Base-by-base conservation (phyloP, 495 filamentous ascomycete genomes). In the Penicillium macrosclerotiorum region DNA sequence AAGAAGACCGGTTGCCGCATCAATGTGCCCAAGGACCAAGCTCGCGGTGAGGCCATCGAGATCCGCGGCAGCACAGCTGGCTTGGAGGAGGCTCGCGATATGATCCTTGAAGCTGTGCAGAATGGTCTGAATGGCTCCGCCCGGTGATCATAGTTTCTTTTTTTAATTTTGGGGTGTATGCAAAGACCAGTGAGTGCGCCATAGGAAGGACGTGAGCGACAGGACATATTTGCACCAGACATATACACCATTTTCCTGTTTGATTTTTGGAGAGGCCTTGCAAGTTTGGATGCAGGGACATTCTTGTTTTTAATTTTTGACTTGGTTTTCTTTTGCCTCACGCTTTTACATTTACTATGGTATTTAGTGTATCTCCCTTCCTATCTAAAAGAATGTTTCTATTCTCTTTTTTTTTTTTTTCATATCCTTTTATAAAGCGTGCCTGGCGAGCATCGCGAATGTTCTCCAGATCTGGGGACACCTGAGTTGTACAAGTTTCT, bases 1-100 rank as follows among this genome's bases (percentile, higher is more conserved):
- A 89, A 86, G 68, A 81, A 91, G 72, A 96, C 90, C 33, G 89
- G 86, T 22, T 95, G 90, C 73, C 86, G 84, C 62, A 92, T 99
- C 65, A 89, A 86, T 27, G 89, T 97, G 35, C 93, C 93, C 31
- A 81, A 86, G 50, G 85, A 88, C 60, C 83, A 92, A 54, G 78
- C 77, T 29, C 80, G 77, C 55, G 79, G 74, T 25, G 90, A 95
- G 59, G 88, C 92, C 2, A 96, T 97, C 58, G 88, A 95, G 69
- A 83, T 97, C 55, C 69, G 82, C 41, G 93, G 93, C 22, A 78
- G 75, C 45, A 79, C 77, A 56, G 86, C 89, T 38, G 88, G 88
- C 16, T 77, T 94, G 11, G 90, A 96, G 68, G 79, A 88, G 64
- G 94, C 93, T 27, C 90, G 81, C 70, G 84, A 94, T 34, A 74